Percentiles rank a stretch among this genome's conserved stretches.
Evolutionary conservation across 768 basidiomycete species (phyloP).

Genomic region (Xanthoconium stramineum): DNA sequence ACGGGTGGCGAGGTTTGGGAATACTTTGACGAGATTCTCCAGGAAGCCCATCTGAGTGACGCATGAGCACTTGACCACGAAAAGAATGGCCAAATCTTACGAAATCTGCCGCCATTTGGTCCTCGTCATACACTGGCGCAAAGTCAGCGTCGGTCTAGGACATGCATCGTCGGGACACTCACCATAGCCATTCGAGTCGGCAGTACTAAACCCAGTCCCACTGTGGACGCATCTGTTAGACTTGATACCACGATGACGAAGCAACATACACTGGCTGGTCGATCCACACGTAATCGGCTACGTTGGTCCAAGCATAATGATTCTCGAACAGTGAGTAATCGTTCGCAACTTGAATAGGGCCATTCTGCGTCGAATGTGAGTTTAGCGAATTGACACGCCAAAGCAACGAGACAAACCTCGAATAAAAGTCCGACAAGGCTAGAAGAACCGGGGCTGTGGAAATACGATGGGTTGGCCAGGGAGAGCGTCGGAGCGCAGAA

Average conservation of each 20-base stretch:
- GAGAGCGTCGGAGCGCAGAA: background rate
- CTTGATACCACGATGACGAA: background rate
- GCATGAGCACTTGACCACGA: constrained; percentile 1
- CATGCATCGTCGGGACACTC: constrained; percentile 8
- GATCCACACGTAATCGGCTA: constrained; percentile 70
- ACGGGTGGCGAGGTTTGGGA: constrained; percentile 62
- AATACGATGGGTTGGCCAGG: background rate
- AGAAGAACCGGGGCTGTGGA: constrained; percentile 60
- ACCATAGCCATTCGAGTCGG: constrained; percentile 61
- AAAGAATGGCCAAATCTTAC: constrained; percentile 28
- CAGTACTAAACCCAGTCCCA: constrained; percentile 64
- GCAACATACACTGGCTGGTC: constrained; percentile 63
- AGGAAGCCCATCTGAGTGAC: constrained; percentile 63
- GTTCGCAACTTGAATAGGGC: constrained; percentile 56
- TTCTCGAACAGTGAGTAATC: constrained; percentile 52
- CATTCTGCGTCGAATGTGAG: constrained; percentile 46
- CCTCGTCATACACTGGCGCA: constrained; percentile 51
- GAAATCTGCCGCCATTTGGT: constrained; percentile 57
- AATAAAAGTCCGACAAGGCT: constrained; percentile 63
- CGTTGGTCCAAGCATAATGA: constrained; percentile 52
- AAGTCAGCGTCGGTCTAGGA: background rate
- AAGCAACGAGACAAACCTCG: constrained; percentile 43
- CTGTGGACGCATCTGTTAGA: constrained; percentile 27
- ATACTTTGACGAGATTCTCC: constrained; percentile 67
- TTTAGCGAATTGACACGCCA: background rate